phyloP scores from a whole-genome alignment of 2,329 filamentous ascomycete species.

The Microascus cirrosus region DNA sequence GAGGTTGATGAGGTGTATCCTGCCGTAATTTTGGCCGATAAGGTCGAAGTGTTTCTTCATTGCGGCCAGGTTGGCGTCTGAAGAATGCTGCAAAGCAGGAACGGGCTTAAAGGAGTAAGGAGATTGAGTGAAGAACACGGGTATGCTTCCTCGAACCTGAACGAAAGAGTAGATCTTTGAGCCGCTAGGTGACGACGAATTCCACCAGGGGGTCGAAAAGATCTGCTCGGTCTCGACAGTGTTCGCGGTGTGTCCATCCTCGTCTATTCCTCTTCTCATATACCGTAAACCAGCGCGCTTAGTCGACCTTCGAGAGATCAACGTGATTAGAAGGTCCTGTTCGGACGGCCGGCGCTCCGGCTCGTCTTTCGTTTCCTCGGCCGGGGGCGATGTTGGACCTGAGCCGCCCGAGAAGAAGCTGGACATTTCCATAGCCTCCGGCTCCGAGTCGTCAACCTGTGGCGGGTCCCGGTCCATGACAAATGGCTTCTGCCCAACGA shows the following conservation, averaged over 20 bases:
- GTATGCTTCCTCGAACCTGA: conserved; percentile 84
- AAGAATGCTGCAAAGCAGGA: conserved; percentile 71
- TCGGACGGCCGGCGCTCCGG: conserved; percentile 22
- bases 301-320: conserved; percentile 82
- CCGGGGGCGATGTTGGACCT: conserved; percentile 9
- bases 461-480: conserved; percentile 53
- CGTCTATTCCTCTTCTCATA: conserved; percentile 79
- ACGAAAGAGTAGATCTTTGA: conserved; percentile 69
- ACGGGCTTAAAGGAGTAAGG: conserved; percentile 88
- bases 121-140: conserved; percentile 88
- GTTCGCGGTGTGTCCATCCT: conserved; percentile 81
- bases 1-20: conserved; percentile 68
- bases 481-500: conserved; percentile 79
- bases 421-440: conserved; percentile 33
- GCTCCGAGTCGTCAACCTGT: conserved; percentile 34
- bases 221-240: conserved; percentile 93
- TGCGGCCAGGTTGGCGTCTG: conserved; percentile 65
- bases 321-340: conserved; percentile 62
- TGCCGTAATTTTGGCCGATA: conserved; percentile 59
- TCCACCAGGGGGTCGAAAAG: conserved; percentile 60
- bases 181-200: conserved; percentile 21
- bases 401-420: conserved; percentile 20
- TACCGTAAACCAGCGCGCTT: conserved; percentile 85
- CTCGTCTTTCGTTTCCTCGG: conserved; percentile 11
- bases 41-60: conserved; percentile 70